Evolutionary conservation across 2,329 filamentous ascomycete species (phyloP).

Genomic region (Apiospora malaysiana): DNA sequence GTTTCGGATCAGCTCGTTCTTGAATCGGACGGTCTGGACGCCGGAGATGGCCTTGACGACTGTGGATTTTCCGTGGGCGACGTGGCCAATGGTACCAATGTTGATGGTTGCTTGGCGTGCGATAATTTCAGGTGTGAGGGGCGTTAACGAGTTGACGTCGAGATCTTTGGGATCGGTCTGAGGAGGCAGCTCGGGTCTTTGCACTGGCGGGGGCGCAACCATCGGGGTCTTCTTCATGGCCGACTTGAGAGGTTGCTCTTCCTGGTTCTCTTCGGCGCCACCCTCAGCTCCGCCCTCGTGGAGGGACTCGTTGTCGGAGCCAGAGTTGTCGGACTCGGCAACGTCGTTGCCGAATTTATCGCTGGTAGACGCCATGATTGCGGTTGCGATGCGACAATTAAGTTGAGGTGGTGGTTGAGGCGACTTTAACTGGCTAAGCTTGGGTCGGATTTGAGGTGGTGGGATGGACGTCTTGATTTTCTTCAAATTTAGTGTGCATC

Average conservation of each 20-base stretch:
- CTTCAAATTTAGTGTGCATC: conserved; percentile 21
- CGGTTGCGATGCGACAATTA: conserved; percentile 11
- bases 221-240: conserved; percentile 80
- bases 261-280: conserved; percentile 57
- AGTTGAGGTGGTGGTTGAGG: conserved; percentile 7
- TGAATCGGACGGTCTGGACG: conserved; percentile 98
- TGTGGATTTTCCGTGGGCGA: conserved; percentile 98
- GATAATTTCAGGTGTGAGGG: conserved; percentile 95
- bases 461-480: conserved; percentile 19
- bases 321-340: conserved; percentile 72
- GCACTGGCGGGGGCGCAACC: conserved; percentile 60
- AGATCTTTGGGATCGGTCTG: conserved; percentile 93
- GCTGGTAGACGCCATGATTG: conserved; percentile 19
- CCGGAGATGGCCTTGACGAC: conserved; percentile 99
- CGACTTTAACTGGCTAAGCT: conserved; percentile 16
- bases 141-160: conserved; percentile 79
- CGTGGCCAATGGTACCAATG: conserved; percentile 97
- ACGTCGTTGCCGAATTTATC: conserved; percentile 75
- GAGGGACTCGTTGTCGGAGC: conserved; percentile 65
- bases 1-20: conserved; percentile 99
- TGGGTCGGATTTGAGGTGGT: conserved; percentile 17
- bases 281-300: conserved; percentile 58
- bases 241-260: conserved; percentile 78
- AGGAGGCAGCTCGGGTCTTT: conserved; percentile 66
- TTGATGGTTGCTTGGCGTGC: conserved; percentile 98